Percentiles rank a stretch among this genome's conserved stretches.
These are phyloP conservation scores for Fusarium nelsonii DNA, from an alignment of 2,329 filamentous ascomycete genomes.

Conservation along the genomic window DNA sequence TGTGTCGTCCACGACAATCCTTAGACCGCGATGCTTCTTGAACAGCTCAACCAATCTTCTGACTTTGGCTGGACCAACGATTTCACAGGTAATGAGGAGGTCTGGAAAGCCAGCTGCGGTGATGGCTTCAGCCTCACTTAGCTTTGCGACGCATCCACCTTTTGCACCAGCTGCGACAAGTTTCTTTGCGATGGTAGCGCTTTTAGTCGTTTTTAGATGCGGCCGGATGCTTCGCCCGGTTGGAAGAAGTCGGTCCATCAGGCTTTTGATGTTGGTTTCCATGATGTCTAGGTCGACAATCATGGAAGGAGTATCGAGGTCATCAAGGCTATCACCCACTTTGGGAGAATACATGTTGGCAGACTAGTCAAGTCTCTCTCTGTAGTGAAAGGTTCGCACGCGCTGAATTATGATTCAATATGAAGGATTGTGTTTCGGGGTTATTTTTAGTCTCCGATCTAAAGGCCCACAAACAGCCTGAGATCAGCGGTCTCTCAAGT, in stretches of 20 bases:
- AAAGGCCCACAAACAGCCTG: background rate
- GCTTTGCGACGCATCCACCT: constrained; percentile 35
- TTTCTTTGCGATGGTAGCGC: constrained; percentile 19
- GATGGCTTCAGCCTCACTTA: constrained; percentile 38
- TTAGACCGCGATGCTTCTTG: constrained; percentile 6
- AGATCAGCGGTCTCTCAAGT: background rate
- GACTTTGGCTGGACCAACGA: constrained; percentile 28
- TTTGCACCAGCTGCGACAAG: constrained; percentile 36
- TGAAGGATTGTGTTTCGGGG: background rate
- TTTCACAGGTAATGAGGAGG: constrained; percentile 40
- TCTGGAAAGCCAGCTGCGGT: constrained; percentile 32
- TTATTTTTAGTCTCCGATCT: constrained; percentile 6
- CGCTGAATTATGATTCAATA: too few species aligned
- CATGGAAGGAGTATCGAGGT: constrained; percentile 68
- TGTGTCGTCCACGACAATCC: constrained; percentile 31
- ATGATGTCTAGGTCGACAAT: constrained; percentile 65
- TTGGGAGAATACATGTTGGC: constrained; percentile 21
- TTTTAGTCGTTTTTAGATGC: constrained; percentile 40
- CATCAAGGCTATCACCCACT: constrained; percentile 21
- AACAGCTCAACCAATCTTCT: constrained; percentile 31
- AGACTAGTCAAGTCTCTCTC: background rate
- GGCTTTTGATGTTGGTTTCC: constrained; percentile 63
- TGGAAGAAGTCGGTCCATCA: constrained; percentile 60
- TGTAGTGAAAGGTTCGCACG: background rate
- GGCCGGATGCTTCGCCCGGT: constrained; percentile 50